Evolutionary conservation across 2,329 filamentous ascomycete genomes (phyloP), one percentile per base, ranked within the genome.

Genomic region (Sodiomyces alkalinus): DNA sequence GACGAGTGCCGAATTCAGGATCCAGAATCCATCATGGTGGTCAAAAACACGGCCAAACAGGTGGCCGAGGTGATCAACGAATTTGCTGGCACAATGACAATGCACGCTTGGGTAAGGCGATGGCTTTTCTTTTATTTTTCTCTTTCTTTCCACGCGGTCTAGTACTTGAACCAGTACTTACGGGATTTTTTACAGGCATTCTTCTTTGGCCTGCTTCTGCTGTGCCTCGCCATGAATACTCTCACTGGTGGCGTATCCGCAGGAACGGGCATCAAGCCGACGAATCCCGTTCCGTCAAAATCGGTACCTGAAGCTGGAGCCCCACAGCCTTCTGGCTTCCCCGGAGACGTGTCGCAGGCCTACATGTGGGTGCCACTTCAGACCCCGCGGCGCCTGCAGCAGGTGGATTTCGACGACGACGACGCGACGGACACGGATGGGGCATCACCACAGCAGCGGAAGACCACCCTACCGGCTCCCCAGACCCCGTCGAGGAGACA

Each of bases 21-120:
- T 44, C 76, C 85, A 1, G 64, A 74, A 24, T 72, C 73, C 31
- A 73, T 93, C 31, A 85, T 81, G 39, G 66, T 77, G 20, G 78
- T 87, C 22, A 78, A 76, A 43, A 73, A 93, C 21, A 82, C 79
- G 12, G 86, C 83, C 5, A 78, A 81, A 45, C 90, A 86, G 16
- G 80, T 94, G 46, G 87, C 87, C 1, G 74, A 83, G 45, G 92
- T 98, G 22, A 77, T 96, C 52, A 94, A 96, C 48, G 78, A 79
- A 43, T 94, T 96, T 49, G 76, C 92, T 4, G 83, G 92, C 42
- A 75, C 81, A 5, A 86, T 96, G 51, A 83, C 79, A 38, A 78
- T 82, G 52, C 94, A 94, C 52, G 64, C 66, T 7, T 66, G 65
- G 55, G 67, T 70, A 51, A 39, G n/a, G n/a, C n/a, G n/a, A n/a